Conservation (phyloP, 2,329 filamentous ascomycete species). For the Verticillium klebahnii region DNA sequence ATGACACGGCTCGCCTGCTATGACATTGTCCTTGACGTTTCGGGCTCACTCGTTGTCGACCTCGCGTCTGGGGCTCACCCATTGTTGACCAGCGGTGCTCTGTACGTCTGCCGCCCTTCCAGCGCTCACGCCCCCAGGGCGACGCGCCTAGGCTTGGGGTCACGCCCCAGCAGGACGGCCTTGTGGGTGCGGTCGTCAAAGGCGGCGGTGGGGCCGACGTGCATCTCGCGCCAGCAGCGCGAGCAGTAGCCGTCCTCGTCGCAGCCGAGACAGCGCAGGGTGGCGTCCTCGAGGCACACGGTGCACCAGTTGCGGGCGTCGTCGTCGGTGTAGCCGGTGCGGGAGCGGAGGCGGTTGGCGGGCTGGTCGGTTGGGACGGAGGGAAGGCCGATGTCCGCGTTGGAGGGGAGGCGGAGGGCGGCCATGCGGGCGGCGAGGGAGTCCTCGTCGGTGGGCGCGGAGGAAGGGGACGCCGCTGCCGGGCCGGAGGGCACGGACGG, state of each 20-base stretch:
- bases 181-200: slow-evolving; percentile 67
- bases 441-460: slow-evolving; percentile 32
- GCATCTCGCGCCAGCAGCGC: slow-evolving; percentile 78
- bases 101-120: too few species aligned
- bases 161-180: slow-evolving; percentile 54
- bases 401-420: slow-evolving; percentile 36
- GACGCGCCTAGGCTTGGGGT: slow-evolving; percentile 25
- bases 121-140: slow-evolving; percentile 28
- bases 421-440: slow-evolving; percentile 46
- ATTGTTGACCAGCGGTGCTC: too few species aligned
- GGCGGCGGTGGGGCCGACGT: slow-evolving; percentile 62
- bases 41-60: too few species aligned
- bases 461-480: slow-evolving; percentile 15
- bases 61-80: too few species aligned
- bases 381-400: slow-evolving; percentile 30
- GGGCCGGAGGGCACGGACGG: slow-evolving; percentile 32
- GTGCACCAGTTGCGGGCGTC: slow-evolving; percentile 76
- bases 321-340: slow-evolving; percentile 55
- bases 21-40: too few species aligned
- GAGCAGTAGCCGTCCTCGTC: slow-evolving; percentile 69
- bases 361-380: slow-evolving; percentile 47
- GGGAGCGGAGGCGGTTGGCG: slow-evolving; percentile 32
- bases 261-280: slow-evolving; percentile 68
- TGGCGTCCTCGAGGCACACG: slow-evolving; percentile 76
- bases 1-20: not conserved